A percentile compares a stretch with the other conserved stretches of the same genome.
Conservation (phyloP, 345 rosid genomes). For the Theobroma cacao region DNA sequence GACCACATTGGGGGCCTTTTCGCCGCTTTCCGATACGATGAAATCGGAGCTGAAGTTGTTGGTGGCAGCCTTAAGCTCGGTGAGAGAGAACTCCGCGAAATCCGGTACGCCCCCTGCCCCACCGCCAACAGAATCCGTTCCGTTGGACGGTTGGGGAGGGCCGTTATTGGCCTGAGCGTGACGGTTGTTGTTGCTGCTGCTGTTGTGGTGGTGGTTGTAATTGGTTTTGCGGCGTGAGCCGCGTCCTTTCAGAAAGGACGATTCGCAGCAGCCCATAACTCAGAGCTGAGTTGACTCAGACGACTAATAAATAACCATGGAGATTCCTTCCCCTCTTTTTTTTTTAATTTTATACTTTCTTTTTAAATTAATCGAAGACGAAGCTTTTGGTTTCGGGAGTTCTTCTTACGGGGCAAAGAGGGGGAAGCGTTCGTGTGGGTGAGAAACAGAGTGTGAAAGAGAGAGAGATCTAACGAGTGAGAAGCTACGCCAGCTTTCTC, state of each 20-base stretch:
- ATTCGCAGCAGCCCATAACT: constrained; percentile 70
- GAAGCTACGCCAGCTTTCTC: constrained; percentile 21
- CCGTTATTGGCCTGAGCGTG: constrained; percentile 16
- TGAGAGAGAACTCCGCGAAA: constrained; percentile 65
- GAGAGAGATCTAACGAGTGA: constrained; percentile 16
- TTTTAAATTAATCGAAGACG: neutral
- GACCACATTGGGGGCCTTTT: constrained; percentile 76
- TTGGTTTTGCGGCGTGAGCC: constrained; percentile 15
- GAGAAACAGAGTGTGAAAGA: constrained; percentile 11
- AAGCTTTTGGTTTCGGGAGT: neutral
- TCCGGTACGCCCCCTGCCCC: constrained; percentile 33
- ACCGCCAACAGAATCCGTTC: constrained; percentile 16
- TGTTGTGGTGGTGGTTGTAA: constrained; percentile 10
- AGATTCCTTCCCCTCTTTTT: neutral
- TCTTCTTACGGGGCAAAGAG: constrained; percentile 7
- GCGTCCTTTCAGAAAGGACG: constrained; percentile 35
- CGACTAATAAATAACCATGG: neutral
- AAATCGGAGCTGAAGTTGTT: constrained; percentile 69
- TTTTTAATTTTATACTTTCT: neutral
- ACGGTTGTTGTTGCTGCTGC: constrained; percentile 1
- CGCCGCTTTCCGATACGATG: constrained; percentile 74
- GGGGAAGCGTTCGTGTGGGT: constrained; percentile 14
- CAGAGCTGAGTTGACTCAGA: constrained; percentile 31
- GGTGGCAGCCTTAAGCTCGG: constrained; percentile 81
- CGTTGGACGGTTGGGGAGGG: constrained; percentile 24